These are phyloP conservation scores for Triticum urartu DNA, from an alignment of 176 grass and related monocot species.

Conservation along the genomic window DNA sequence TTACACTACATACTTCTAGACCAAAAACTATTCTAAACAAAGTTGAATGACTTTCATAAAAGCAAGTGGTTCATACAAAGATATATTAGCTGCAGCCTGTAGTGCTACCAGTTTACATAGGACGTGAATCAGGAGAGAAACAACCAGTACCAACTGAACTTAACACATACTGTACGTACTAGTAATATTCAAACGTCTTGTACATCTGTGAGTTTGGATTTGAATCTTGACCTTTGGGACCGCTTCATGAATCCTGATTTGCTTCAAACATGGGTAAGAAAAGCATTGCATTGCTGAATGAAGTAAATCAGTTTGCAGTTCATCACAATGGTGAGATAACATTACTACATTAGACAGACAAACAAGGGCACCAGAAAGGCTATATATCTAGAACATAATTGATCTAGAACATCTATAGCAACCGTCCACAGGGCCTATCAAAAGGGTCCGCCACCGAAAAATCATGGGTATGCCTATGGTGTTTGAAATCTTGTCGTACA, in stretches of 20 bases:
- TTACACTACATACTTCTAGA: background rate
- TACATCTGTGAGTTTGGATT: background rate
- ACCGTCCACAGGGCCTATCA: background rate
- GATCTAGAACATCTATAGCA: background rate
- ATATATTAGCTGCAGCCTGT: background rate
- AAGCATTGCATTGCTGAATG: background rate
- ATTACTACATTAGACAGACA: background rate
- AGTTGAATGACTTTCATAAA: background rate
- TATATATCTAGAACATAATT: no score
- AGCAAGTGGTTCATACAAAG: background rate
- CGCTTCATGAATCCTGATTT: background rate
- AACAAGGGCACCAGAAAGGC: no score
- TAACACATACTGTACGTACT: no score
- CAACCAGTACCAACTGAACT: no score
- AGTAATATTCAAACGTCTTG: no score
- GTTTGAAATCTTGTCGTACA: background rate
- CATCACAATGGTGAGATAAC: background rate
- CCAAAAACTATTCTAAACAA: no score
- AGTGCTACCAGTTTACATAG: background rate
- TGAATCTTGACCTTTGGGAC: background rate
- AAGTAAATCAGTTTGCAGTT: background rate
- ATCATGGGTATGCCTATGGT: background rate
- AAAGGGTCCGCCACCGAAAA: background rate
- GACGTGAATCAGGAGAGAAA: no score
- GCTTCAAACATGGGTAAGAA: background rate